Evolutionary conservation across 257 asterid species (phyloP).

Genomic region (Gentiana macrophylla): DNA sequence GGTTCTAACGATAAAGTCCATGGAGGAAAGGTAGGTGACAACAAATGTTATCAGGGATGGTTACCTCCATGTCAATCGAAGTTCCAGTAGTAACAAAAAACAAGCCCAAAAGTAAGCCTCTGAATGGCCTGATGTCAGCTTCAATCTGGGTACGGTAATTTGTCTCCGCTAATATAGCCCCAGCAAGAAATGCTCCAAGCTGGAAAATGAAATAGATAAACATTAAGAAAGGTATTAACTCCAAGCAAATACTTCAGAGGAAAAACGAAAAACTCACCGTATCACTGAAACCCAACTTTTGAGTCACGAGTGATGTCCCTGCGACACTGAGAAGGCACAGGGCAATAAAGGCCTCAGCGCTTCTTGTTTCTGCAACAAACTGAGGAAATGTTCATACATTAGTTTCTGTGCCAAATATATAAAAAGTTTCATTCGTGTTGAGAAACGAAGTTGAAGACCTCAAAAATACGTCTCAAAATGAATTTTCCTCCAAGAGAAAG

Average conservation of each 20-base stretch:
- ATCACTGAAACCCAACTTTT: constrained; percentile 94
- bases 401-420: constrained; percentile 8
- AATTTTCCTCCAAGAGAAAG: constrained; percentile 93
- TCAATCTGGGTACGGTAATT: constrained; percentile 97
- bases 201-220: constrained; percentile 26
- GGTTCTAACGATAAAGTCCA: background rate
- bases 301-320: constrained; percentile 92
- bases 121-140: constrained; percentile 98
- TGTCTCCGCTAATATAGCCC: constrained; percentile 93
- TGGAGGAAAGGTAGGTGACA: background rate
- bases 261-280: constrained; percentile 47
- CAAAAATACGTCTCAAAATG: constrained; percentile 82
- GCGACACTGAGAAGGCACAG: constrained; percentile 96
- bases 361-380: constrained; percentile 97
- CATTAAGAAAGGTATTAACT: constrained; percentile 6
- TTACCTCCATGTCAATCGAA: constrained; percentile 93
- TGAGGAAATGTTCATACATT: constrained; percentile 28
- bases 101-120: constrained; percentile 94
- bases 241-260: constrained; percentile 1
- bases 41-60: background rate
- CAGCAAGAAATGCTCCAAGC: constrained; percentile 98
- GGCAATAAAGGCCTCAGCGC: constrained; percentile 98
- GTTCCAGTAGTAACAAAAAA: constrained; percentile 97
- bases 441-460: constrained; percentile 39
- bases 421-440: constrained; percentile 9